Base-by-base conservation (phyloP, 2,329 filamentous ascomycete species). In the Salinomyces thailandicus region DNA sequence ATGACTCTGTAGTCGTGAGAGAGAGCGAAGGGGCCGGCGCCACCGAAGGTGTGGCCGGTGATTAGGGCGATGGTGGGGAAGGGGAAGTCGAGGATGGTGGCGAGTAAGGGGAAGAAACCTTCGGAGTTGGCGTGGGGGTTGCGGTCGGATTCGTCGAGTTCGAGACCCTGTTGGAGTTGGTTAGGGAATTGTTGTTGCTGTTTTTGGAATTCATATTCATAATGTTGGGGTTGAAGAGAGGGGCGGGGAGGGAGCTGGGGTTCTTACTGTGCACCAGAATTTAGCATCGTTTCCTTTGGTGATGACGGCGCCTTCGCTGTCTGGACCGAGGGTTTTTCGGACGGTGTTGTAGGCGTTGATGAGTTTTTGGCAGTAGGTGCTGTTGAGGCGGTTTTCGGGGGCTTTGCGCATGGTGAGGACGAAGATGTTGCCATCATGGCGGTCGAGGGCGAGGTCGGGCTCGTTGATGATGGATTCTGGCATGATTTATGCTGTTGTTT, bases 401-500 rank as follows among this genome's bases (percentile, higher is more conserved):
- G 65, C 58, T 45, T 71, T 72, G 35, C 68, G 62, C 62, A 74
- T 67, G 6, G 69, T 72, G 33, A 74, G 62, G 36, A 73, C 58
- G 49, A 69, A 72, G 44, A 71, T 54, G 41, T 66, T 63, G 44
- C 61, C 64, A 38, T 48, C 43, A 52, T 67, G 52, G 37, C 63
- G 63, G 37, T 64, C 62, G 19, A 71, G 54, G 4, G 61, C 58
- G 20, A 71, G 56, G 41, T 69, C 62, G 31, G 44, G 40, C 29
- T 57, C 57, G 46, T 68, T 48, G 42, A 57, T 55, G 29, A 57
- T 47, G n/a, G 46, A 51, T 36, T 54, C 35, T 3, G 47, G 41
- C 47, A 48, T 51, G 27, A 4, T 26, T 26, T n/a, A n/a, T 26
- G 2, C 22, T 26, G 22, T n/a, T 2, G 9, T n/a, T n/a, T n/a